Base-by-base conservation (phyloP, 176 grass and related monocot genomes). In the Oryza meridionalis region DNA sequence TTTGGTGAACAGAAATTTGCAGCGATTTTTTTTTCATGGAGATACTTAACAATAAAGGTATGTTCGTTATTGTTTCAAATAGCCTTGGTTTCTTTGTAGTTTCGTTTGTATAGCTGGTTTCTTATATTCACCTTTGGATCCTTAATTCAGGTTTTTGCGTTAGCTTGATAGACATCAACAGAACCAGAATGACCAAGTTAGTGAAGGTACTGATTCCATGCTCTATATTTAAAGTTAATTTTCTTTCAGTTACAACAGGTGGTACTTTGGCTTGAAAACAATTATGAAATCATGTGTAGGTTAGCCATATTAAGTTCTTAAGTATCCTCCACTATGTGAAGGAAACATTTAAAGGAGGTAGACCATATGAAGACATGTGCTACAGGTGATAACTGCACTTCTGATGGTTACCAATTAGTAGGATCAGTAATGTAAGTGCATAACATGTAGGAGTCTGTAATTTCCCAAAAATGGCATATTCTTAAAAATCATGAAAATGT, bases 71-170 rank as follows among this genome's bases (percentile, higher is more conserved):
- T 16, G 25, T 22, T 25, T 15, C 49, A 70, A 45, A 13, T 4
- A 45, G 69, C 44, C 65, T 13, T 6, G 16, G 11, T 27, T 44
- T 0, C 9, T 68, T 22, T 29, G 7, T 25, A 8, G 3, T 21
- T 55, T 22, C 14, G n/a, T 51, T 29, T 73, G 37, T 83, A 24
- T 24, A 10, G 19, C 62, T 1, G 0, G 8, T 35, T 72, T 74
- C 59, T 38, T 12, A 27, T 11, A 19, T 85, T 58, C 31, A 62
- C 73, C 25, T 35, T n/a, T 24, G 45, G 29, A 78, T 78, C 11
- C 62, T 49, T 38, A 2, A 9, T 90, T 69, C 68, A 87, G 88
- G 84, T 6, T 49, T 43, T 79, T 61, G 27, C 76, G 70, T 90
- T 69, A 17, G 62, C 49, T 83, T 49, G 27, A 64, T 42, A 21